Evolutionary conservation across 352 stramenopile genomes (phyloP), one percentile per base, ranked within the genome.

Genomic region (Albugo laibachii): DNA sequence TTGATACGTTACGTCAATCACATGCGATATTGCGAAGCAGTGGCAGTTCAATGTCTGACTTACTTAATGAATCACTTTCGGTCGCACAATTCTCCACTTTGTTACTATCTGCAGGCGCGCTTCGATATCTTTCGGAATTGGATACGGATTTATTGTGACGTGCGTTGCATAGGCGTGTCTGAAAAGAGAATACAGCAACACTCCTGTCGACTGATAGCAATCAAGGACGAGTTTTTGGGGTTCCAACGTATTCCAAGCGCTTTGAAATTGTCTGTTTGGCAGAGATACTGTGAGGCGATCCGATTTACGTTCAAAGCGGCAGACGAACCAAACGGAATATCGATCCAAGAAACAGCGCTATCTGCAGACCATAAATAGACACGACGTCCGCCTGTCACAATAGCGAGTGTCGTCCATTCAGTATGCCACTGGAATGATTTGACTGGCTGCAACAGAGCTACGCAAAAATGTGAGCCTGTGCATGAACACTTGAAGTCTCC

Each of bases 341-440:
- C 66, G 39, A 83, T 52, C 77, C 77, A 91, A 1, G 72, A 83
- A 2, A 87, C 58, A 5, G 69, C 70, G 5, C 69, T 57, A 11
- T 48, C 51, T 8, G 24, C 24, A 0, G 68, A 66, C 77, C 77
- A 91, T 11, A 91, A 52, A 20, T 83, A 74, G 14, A 91, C 69
- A 2, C 70, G 72, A 47, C 69, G 75, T 34, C 70, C 55, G 0
- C 63, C 72, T 5, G 63, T 76, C 13, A 63, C 72, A 11, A 91
- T 64, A 0, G 72, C 74, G 2, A 91, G 58, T 15, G 66, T 70
- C 19, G 16, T 54, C 8, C 62, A 35, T 3, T 57, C 46, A 0
- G 70, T 66, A 27, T 83, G 69, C 77, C 77, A 91, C 13, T 61
- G 70, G 48, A 85, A 52, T 4, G 54, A 69, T 48, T 69, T 67